Base-by-base conservation (phyloP, 768 basidiomycete genomes). In the Clavulina sp. region DNA sequence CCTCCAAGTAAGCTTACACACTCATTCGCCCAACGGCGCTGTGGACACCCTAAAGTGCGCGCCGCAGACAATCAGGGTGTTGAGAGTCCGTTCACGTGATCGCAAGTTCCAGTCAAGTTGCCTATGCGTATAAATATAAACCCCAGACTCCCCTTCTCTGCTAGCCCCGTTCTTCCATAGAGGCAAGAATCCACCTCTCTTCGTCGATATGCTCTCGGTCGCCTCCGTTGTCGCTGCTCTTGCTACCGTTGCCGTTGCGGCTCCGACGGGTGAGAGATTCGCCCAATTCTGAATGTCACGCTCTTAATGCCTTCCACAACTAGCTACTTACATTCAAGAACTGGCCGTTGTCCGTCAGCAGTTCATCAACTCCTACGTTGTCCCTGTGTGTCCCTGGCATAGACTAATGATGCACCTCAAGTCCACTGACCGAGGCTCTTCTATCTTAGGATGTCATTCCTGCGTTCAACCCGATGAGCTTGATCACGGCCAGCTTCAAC, bases 291-390 rank as follows among this genome's bases (percentile, higher is more conserved):
- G 36, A 1, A 21, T 13, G 13, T 13, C 21, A 38, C 36, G 36
- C 36, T 13, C 21, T 46, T 1, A 13, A 13, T 26, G 16, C 26
- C 26, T 46, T 46, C 9, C 16, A 24, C 18, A 16, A 9, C 16
- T 32, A 55, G 54, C 54, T 34, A 44, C 54, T 31, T 33, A 23
- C 49, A 33, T 54, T 36, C 24, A 55, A 16, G 54, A 24, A 9
- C 21, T 55, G 28, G 48, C 41, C n/a, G 3, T 48, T 40, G 44
- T 55, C 21, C 30, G 55, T 33, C 53, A 55, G 44, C 54, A 55
- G 34, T 55, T 55, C 44, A 48, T 54, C 28, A 48, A 53, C 31
- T 54, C 54, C 2, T 23, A 48, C 21, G 24, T 55, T 29, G 51
- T 52, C 24, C 54, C 54, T 5, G 43, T 46, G 24, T 38, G 19